A percentile compares a stretch with the other conserved stretches of the same genome.
phyloP scores from a whole-genome alignment of 805 yeast genomes.

The Barnettozyma botsteinii region DNA sequence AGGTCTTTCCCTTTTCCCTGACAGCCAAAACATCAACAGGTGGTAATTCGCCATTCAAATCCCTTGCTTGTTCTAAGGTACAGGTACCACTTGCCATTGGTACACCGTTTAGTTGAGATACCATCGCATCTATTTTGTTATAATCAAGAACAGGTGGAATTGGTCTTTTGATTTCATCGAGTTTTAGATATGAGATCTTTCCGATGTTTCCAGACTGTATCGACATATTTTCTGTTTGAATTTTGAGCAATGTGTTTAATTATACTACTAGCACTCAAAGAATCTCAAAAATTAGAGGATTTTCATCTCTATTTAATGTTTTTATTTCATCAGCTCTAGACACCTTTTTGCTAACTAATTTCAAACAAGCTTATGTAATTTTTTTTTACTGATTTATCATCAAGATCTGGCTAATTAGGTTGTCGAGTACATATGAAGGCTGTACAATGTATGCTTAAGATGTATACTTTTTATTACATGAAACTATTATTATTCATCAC shows the following conservation, averaged over 20 bases:
- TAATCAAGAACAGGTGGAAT: conserved; percentile 79
- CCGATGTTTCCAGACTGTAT: conserved; percentile 55
- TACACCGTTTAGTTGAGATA: conserved; percentile 54
- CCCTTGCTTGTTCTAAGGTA: conserved; percentile 32
- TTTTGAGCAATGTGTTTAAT: too few relatives aligned
- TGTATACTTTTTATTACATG: too few relatives aligned
- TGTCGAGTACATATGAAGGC: too few relatives aligned
- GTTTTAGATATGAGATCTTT: conserved; percentile 55
- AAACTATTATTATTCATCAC: too few relatives aligned
- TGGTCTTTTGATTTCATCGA: conserved; percentile 67
- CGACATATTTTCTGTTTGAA: conserved; percentile 42
- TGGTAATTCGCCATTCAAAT: conserved; percentile 57
- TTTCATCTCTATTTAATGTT: not conserved
- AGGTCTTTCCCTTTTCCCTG: conserved; percentile 51
- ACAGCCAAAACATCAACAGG: conserved; percentile 76
- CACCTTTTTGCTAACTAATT: not conserved
- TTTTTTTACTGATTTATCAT: too few relatives aligned
- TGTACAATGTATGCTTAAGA: too few relatives aligned
- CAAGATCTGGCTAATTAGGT: too few relatives aligned
- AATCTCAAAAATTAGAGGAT: not conserved
- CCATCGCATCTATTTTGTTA: conserved; percentile 75
- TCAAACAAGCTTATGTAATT: not conserved
- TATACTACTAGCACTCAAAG: not conserved
- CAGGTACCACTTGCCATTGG: conserved; percentile 66
- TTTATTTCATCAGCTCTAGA: not conserved